Base-by-base conservation (phyloP, 2,329 filamentous ascomycete genomes). In the Aspergillus pseudotamarii region DNA sequence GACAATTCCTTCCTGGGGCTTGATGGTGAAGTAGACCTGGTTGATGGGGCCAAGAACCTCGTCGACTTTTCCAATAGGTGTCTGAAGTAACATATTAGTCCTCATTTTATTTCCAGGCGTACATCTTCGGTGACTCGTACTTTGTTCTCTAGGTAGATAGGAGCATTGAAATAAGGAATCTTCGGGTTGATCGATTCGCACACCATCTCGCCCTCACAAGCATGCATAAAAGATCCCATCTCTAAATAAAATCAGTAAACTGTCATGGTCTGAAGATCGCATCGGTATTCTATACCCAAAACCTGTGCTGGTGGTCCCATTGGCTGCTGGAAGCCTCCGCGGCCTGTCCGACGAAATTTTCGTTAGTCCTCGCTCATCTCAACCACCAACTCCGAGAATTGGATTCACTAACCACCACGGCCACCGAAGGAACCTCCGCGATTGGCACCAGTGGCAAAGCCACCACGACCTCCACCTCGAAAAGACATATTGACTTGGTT, bases 121-220 rank as follows among this genome's bases (percentile, higher is more conserved):
- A 38, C 43, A 57, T 48, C 62, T 50, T 21, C 34, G 26, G 32
- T 43, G 38, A 32, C 63, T 60, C 78, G 67, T 76, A 90, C 91
- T 86, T 98, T 99, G 86, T 98, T 99, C 86, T 98, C 94, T 74
- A 98, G 90, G 84, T 95, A 99, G 80, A 99, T 96, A 71, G 93
- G 93, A 66, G 95, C 95, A 85, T 97, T 98, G 90, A 99, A 99
- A 84, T 96, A 96, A 66, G 95, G 95, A 68, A 99, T 91, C 83
- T 98, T 98, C 73, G 91, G 84, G 85, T 97, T 98, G 81, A 91
- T 90, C 71, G 92, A 96, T 81, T 93, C 90, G 91, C 94, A 97
- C 72, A 99, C 91, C 86, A 99, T 95, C 82, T 99, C 95, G 79
- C 94, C 94, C 82, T 99, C 95, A 83, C 92, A 94, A 63, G 93